Evolutionary conservation across 2,329 filamentous ascomycete species (phyloP).

Genomic region (Aspergillus quadrilineatus): DNA sequence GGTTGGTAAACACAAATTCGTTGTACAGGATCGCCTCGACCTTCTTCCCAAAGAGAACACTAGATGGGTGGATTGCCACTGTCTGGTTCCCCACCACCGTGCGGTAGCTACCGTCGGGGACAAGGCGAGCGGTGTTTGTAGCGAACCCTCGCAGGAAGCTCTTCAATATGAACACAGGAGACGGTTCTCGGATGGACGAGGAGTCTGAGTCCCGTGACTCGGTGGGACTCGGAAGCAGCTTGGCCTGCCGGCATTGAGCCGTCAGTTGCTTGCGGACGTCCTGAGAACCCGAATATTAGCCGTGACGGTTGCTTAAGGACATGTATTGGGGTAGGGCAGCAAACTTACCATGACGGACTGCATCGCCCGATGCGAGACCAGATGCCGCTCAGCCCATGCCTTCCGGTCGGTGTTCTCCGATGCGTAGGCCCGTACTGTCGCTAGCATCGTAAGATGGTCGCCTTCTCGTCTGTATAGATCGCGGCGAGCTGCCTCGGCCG

Average conservation of each 20-base stretch:
- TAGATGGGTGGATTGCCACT: constrained; percentile 63
- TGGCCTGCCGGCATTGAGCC: constrained; percentile 53
- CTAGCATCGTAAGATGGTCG: constrained; percentile 63
- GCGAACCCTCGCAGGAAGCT: constrained; percentile 60
- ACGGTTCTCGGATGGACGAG: constrained; percentile 33
- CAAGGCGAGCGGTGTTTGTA: constrained; percentile 59
- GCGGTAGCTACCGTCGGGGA: constrained; percentile 61
- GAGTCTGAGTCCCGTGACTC: constrained; percentile 12
- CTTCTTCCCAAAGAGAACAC: constrained; percentile 59
- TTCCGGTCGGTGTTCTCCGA: constrained; percentile 59
- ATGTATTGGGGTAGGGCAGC: background rate
- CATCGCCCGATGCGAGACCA: constrained; percentile 64
- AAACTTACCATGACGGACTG: constrained; percentile 57
- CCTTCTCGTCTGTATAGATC: constrained; percentile 61
- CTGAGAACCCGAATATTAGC: constrained; percentile 26
- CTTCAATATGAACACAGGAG: constrained; percentile 53
- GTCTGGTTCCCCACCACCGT: constrained; percentile 62
- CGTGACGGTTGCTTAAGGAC: background rate
- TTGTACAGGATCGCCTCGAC: constrained; percentile 65
- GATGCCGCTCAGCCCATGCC: constrained; percentile 58
- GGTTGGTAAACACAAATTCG: constrained; percentile 65
- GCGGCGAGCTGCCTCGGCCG: constrained; percentile 55
- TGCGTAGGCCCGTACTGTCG: constrained; percentile 60
- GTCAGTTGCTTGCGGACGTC: constrained; percentile 64
- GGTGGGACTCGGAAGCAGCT: constrained; percentile 37